Base-by-base conservation (phyloP, 305 asterid genomes). In the Rubia tinctorum region DNA sequence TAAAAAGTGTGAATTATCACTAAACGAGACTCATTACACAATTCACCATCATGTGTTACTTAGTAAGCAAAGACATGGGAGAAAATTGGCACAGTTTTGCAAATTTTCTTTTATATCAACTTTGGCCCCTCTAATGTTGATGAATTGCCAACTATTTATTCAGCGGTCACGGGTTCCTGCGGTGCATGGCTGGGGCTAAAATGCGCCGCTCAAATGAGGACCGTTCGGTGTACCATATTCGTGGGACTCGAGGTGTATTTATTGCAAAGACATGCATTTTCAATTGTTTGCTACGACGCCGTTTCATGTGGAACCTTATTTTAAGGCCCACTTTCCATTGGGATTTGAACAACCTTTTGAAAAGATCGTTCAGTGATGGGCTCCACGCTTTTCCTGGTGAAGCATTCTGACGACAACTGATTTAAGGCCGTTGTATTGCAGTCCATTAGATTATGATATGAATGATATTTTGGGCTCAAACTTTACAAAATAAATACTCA, bases 181-280 rank as follows among this genome's bases (percentile, higher is more conserved):
- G 7, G 39, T 58, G 37, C 64, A 59, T 59, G 58, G 61, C 8
- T 3, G 22, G 8, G n/a, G 78, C 78, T 75, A 75, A 68, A 27
- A 43, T 75, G 73, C 73, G 63, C 80, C 62, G 82, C 65, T 78
- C 14, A 23, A 45, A 78, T 79, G n/a, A 14, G 37, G 77, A 37
- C 77, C 76, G 76, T 63, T 25, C 66, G 34, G 71, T 43, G 56
- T 5, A 20, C 15, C 2, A n/a, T 12, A 11, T 59, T 55, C 22
- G 66, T 37, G 71, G 63, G 72, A 56, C 79, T 75, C 67, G 43
- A 76, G 68, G 7, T 10, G 74, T 81, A 87, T 83, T 85, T 14
- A 83, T 45, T 85, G 84, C 73, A 76, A 72, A 6, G 85, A 2
- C 25, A 13, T 23, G 66, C 37, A 55, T 51, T 51, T 51, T 12